Evolutionary conservation across 768 basidiomycete species (phyloP).

Genomic region (Hericium alpestre): DNA sequence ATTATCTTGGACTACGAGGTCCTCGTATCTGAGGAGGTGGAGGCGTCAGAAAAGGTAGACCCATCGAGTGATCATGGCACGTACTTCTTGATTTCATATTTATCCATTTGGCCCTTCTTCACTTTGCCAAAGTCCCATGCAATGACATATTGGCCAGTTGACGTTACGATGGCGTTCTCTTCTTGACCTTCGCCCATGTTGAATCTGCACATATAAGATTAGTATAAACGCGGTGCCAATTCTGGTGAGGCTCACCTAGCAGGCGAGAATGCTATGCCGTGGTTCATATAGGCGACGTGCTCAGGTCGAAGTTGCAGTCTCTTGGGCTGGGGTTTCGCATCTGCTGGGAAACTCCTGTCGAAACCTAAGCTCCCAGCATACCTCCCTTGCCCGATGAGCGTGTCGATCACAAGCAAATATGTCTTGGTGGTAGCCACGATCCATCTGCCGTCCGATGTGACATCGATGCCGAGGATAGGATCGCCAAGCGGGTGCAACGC

Average conservation of each 20-base stretch:
- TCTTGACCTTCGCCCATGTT: slow-evolving; percentile 81
- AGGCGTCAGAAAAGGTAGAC: neutral
- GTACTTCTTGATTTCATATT: slow-evolving; percentile 88
- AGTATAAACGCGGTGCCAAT: neutral
- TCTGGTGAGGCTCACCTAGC: slow-evolving; percentile 53
- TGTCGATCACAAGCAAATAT: slow-evolving; percentile 89
- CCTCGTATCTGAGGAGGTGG: slow-evolving; percentile 52
- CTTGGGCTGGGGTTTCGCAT: slow-evolving; percentile 83
- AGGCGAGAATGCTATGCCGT: slow-evolving; percentile 78
- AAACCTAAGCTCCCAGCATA: slow-evolving; percentile 81
- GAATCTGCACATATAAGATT: slow-evolving; percentile 45
- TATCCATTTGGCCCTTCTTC: slow-evolving; percentile 82
- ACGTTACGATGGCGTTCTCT: slow-evolving; percentile 93
- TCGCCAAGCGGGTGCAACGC: slow-evolving; percentile 91
- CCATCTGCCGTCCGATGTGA: slow-evolving; percentile 87
- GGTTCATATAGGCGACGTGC: slow-evolving; percentile 91
- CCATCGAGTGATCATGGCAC: slow-evolving; percentile 4
- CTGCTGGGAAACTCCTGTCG: slow-evolving; percentile 91
- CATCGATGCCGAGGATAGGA: slow-evolving; percentile 90
- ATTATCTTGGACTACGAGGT: slow-evolving; percentile 90
- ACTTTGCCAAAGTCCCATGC: slow-evolving; percentile 98
- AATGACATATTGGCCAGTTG: slow-evolving; percentile 86
- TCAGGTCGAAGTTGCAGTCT: slow-evolving; percentile 81
- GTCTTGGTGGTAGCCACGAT: slow-evolving; percentile 93
- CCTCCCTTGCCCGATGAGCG: slow-evolving; percentile 83